Evolutionary conservation across 495 filamentous ascomycete species (phyloP), one percentile per base, ranked within the genome.

Genomic region (Daldinia childiae): DNA sequence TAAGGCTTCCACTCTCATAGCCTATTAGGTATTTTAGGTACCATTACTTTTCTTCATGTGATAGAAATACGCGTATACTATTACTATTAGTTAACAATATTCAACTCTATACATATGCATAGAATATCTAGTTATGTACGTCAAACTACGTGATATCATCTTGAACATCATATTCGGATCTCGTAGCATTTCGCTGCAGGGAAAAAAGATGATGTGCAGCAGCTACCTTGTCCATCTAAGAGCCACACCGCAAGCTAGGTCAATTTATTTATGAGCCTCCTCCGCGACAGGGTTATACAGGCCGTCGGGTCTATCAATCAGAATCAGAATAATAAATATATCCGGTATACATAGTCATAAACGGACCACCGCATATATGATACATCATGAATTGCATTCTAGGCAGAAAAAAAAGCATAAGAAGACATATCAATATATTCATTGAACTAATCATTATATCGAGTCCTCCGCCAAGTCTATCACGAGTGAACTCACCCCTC

Each of bases 221-320:
- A 62, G 26, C 8, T 15, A 41, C 56, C 45, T 38, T 50, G 51
- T 50, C 39, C 29, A 45, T 36, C 50, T 59, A 45, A 39, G 41
- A 55, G 38, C 39, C 48, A 54, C 32, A 38, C 60, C 50, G 50
- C 50, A 51, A 34, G 60, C 17, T 45, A 19, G 57, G 50, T 34
- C 26, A 66, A 69, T 73, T 64, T 72, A 67, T 69, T 12, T 39
- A 69, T 65, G 67, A 73, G 71, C 71, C 62, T 73, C 70, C 65
- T 64, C 64, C 62, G 70, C 55, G 54, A 67, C 69, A 64, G 50
- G 56, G 58, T 38, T 50, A 17, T 32, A 52, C 59, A 50, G 19
- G 66, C 39, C 29, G 58, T 57, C 43, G 61, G 24, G 56, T 45
- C 30, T 48, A 36, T 36, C 11, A 36, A 36, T 36, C 32, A 36